Evolutionary conservation across 345 rosid genomes (phyloP), one percentile per base, ranked within the genome.

Genomic region (Eucalyptus pauciflora): DNA sequence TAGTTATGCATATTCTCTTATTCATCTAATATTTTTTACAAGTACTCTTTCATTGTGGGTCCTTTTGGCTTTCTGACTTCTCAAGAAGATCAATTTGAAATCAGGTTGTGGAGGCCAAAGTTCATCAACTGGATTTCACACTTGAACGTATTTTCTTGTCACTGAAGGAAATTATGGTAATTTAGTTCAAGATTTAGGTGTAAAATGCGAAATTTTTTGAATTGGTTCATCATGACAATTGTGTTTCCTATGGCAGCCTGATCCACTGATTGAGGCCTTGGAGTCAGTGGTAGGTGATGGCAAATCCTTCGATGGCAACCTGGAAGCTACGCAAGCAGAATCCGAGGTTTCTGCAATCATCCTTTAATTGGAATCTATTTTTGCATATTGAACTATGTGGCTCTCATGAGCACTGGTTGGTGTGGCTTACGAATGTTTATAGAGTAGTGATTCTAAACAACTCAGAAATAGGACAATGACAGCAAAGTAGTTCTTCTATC

Each of bases 41-140:
- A 45, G 31, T 87, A 45, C 46, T 87, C 64, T 87, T 43, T 89
- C 22, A 88, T 49, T 14, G 89, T 50, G 46, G 50, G 6, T 76
- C 48, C 85, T 76, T 76, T 41, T 18, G 48, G 83, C 7, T 76
- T 71, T 76, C 85, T 41, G 48, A 20, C 83, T 76, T 41, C 85
- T 76, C 48, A 20, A 76, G 85, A 76, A 76, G 85, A 76, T 76
- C 5, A 81, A 91, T 92, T 86, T 92, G 91, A 67, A 89, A 86
- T 91, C 93, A 96, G 99, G 94, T 93, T 69, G 95, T 95, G 92
- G 98, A 98, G 91, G 99, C 99, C 41, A 98, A 96, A 94, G 99
- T 98, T 88, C 97, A 96, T 89, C 98, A 95, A 90, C 92, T 98
- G 89, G 98, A 98, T 93, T 95, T 96, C 90, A 88, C 95, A 51